These are phyloP conservation scores for Starmerella khaoyaiensis DNA, from an alignment of 805 yeast species.

Conservation along the genomic window DNA sequence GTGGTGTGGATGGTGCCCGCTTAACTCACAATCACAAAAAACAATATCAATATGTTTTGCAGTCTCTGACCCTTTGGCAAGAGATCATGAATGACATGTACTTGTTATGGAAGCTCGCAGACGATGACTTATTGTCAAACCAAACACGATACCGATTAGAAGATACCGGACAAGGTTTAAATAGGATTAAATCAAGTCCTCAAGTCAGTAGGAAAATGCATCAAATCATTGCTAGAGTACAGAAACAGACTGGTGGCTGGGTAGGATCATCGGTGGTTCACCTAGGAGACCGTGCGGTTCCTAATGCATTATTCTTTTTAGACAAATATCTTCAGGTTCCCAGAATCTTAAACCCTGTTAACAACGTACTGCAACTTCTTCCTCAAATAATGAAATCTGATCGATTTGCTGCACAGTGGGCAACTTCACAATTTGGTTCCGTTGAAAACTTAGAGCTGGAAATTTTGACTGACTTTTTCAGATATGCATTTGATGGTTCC, in stretches of 20 bases:
- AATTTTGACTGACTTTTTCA: conserved; percentile 40
- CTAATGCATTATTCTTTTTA: conserved; percentile 64
- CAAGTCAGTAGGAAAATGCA: conserved; percentile 57
- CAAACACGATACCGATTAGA: conserved; percentile 41
- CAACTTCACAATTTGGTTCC: conserved; percentile 45
- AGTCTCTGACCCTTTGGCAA: conserved; percentile 64
- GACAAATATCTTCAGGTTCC: conserved; percentile 77
- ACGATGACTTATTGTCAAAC: conserved; percentile 48
- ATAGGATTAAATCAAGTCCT: conserved; percentile 66
- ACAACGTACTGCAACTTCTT: conserved; percentile 42
- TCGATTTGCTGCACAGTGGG: conserved; percentile 30
- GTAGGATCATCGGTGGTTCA: conserved; percentile 73
- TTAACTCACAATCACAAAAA: conserved; percentile 60
- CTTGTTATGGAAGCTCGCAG: conserved; percentile 64
- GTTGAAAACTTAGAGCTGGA: conserved; percentile 38
- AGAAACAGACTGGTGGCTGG: conserved; percentile 51
- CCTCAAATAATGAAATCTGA: conserved; percentile 41
- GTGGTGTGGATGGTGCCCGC: conserved; percentile 57
- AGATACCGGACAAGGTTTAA: conserved; percentile 72
- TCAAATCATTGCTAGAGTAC: conserved; percentile 51
- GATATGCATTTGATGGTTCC: conserved; percentile 59
- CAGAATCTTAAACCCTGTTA: conserved; percentile 59
- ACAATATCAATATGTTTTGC: conserved; percentile 63
- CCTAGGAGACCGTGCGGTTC: conserved; percentile 72
- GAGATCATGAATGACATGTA: conserved; percentile 68